Percentiles rank a stretch among this genome's conserved stretches.
These are phyloP conservation scores for Trichomonas gallinae DNA, from an alignment of 208 protist genomes.

Conservation along the genomic window DNA sequence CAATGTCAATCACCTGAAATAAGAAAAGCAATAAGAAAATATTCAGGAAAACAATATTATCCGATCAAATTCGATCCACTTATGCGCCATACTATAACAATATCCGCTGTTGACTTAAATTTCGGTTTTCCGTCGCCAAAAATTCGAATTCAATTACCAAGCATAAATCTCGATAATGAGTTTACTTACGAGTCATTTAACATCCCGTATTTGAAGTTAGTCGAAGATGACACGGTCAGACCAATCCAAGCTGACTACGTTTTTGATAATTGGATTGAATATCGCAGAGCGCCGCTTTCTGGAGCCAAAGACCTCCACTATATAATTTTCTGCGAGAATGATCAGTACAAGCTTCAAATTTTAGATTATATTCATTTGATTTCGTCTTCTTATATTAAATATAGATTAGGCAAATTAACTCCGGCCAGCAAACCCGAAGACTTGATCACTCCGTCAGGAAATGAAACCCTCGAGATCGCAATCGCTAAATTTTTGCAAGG, in stretches of 20 bases:
- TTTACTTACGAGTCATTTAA: neutral
- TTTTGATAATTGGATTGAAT: neutral
- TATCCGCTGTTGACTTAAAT: neutral
- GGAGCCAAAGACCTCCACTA: neutral
- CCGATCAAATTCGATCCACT: neutral
- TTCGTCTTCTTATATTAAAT: neutral
- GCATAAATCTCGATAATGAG: neutral
- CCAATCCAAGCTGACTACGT: neutral
- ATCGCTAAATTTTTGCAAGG: neutral
- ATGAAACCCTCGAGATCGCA: neutral
- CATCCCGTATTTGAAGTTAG: neutral
- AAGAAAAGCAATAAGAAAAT: neutral
- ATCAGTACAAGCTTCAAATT: neutral
- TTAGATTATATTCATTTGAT: neutral
- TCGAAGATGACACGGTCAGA: neutral
- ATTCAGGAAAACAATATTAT: neutral
- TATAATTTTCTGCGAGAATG: neutral
- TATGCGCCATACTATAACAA: neutral
- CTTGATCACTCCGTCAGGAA: neutral
- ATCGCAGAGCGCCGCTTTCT: neutral
- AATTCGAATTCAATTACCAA: neutral
- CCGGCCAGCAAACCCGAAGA: neutral
- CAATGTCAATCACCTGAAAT: neutral
- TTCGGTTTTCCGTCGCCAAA: neutral
- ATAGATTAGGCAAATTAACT: neutral